Base-by-base conservation (phyloP, 2,329 filamentous ascomycete genomes). In the Grosmannia serpens region DNA sequence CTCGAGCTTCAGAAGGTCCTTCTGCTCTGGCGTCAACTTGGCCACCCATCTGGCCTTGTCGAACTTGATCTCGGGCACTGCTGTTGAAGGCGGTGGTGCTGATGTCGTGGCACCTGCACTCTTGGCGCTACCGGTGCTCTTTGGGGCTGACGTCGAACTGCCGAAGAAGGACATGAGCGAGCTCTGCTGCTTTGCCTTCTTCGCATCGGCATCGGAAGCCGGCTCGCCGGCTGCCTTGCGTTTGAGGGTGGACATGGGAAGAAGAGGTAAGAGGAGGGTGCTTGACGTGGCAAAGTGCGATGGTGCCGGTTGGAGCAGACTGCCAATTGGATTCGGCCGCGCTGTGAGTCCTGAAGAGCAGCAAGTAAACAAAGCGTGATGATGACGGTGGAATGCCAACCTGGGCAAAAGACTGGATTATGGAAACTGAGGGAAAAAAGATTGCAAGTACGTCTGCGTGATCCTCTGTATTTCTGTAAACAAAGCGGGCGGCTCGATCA, bases 151-250 rank as follows among this genome's bases (percentile, higher is more conserved):
- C 69, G 87, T 88, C 7, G 90, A 85, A 22, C 82, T 77, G 17
- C 84, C 82, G 67, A 99, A 97, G 78, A 97, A 97, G 20, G 90
- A 88, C 31, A 86, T 91, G 68, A 99, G 95, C 74, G 80, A 91
- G 62, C 79, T 83, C 79, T 91, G 58, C 6, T 50, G 76, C 72
- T 86, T 90, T 60, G 84, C 69, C 70, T 91, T 91, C 71, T 91
- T 91, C 52, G 77, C 67, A 50, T 86, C 83, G 0, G 70, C 63
- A 31, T 70, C 71, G 13, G 73, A 67, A 1, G 60, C 55, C 38
- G 60, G 51, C 26, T 76, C 67, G 58, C 76, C 74, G 59, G 71
- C 75, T 50, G 81, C 80, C 73, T 88, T 88, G 65, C 87, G 84
- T 74, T 90, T 90, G 62, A 83, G 72, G 13, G 79, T 75, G 4